Conservation (phyloP, 768 basidiomycete species). For the Dacryopinax spathularia region DNA sequence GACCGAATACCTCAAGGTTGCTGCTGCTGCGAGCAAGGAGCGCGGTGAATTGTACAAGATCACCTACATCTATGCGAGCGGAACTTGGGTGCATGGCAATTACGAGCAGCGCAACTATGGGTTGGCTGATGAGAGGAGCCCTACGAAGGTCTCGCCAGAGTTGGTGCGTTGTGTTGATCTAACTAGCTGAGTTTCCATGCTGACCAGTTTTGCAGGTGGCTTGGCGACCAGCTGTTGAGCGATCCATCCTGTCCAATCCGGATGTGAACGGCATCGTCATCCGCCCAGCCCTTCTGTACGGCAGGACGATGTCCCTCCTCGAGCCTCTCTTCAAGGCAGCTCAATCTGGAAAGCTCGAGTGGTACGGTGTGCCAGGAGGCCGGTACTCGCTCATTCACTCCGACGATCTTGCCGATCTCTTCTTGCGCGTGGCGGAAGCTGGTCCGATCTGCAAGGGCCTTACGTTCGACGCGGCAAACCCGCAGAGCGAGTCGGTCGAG, state of each 20-base stretch:
- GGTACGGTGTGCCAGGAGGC: slow-evolving; percentile 25
- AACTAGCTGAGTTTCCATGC: not conserved
- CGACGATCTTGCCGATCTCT: slow-evolving; percentile 36
- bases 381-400: slow-evolving; percentile 28
- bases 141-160: slow-evolving; percentile 5
- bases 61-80: slow-evolving; percentile 34
- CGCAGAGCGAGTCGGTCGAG: slow-evolving; percentile 28
- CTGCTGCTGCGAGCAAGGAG: slow-evolving; percentile 8
- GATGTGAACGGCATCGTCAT: slow-evolving; percentile 33
- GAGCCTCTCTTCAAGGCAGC: slow-evolving; percentile 25
- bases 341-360: slow-evolving; percentile 21
- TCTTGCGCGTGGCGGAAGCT: slow-evolving; percentile 29
- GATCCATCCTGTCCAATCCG: slow-evolving; percentile 19
- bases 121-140: slow-evolving; percentile 26
- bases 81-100: slow-evolving; percentile 34
- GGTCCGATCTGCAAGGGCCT: slow-evolving; percentile 26
- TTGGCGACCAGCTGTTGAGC: slow-evolving; percentile 27
- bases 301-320: slow-evolving; percentile 27
- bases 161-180: not conserved
- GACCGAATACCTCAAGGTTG: slow-evolving; percentile 10
- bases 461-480: slow-evolving; percentile 32
- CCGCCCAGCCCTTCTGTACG: slow-evolving; percentile 32
- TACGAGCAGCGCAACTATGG: slow-evolving; percentile 18
- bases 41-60: slow-evolving; percentile 26
- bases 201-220: slow-evolving; percentile 18